Evolutionary conservation across 2,329 filamentous ascomycete genomes (phyloP), one percentile per base, ranked within the genome.

Genomic region (Aspergillus sp.): DNA sequence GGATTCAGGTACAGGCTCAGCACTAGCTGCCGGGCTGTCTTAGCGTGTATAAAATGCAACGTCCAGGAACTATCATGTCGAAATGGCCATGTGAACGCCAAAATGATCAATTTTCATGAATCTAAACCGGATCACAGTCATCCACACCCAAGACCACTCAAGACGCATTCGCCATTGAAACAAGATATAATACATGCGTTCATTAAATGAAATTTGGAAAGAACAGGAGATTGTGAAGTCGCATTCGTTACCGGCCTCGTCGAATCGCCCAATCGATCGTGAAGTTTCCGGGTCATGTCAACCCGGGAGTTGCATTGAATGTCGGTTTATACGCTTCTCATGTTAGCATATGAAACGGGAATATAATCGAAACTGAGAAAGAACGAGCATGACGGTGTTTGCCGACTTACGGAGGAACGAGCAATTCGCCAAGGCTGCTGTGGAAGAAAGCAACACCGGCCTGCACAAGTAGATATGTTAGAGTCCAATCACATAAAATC

Each of bases 351-450:
- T 43, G 48, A 27, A 34, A 45, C 47, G 51, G 52, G 54, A 48
- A 53, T 51, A 41, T 8, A 7, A 6, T 4, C 3, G 40, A 27
- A 8, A 10, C 40, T 43, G 29, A 40, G 9, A 39, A 41, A 38
- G 32, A 41, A 43, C 5, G 69, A 19, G 47, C 36, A 27, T 9
- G 7, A 38, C 3, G 42, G 33, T 35, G n/a, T 19, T 49, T 19
- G 19, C 19, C 38, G 47, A 69, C 68, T 69, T 64, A 71, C 68
- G 80, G 79, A 65, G 83, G 82, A 54, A 86, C 74, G 48, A 86
- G 75, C 58, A 79, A 71, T 62, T 86, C 83, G 66, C 79, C 78
- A 73, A 80, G 82, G 46, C 79, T 78, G 70, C 81, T 85, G 48
- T 80, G 75, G 55, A 86, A 74, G 66, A 86, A 81, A 34, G 81